Evolutionary conservation across 768 basidiomycete genomes (phyloP).

Genomic region (Lentinula sp.): DNA sequence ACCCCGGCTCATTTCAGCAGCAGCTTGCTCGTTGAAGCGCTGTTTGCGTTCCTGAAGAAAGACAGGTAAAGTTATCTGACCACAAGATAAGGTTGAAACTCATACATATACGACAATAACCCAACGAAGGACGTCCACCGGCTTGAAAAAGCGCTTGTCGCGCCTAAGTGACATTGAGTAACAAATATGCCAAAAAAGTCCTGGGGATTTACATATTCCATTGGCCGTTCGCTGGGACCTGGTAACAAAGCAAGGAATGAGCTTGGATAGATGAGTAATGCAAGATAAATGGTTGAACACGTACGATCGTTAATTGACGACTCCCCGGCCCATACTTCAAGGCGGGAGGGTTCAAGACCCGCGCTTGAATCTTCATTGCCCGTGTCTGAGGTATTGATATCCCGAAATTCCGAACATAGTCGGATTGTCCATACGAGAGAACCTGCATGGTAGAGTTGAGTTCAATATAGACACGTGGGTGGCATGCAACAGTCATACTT

Average conservation of each 20-base stretch:
- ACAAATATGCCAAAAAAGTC: neutral
- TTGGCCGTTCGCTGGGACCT: constrained; percentile 60
- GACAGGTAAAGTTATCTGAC: neutral
- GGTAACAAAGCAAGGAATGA: neutral
- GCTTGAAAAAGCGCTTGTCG: constrained; percentile 62
- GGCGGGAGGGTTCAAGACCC: constrained; percentile 58
- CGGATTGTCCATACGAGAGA: constrained; percentile 64
- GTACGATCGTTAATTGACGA: constrained; percentile 51
- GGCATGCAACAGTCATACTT: constrained; percentile 25
- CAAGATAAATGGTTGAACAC: constrained; percentile 15
- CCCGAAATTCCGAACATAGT: constrained; percentile 71
- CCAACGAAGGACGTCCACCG: constrained; percentile 52
- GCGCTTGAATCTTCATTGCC: constrained; percentile 54
- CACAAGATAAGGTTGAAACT: neutral
- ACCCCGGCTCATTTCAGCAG: constrained; percentile 51
- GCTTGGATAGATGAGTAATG: neutral
- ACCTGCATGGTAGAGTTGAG: constrained; percentile 28
- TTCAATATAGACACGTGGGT: neutral
- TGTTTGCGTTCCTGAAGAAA: constrained; percentile 21
- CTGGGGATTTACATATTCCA: constrained; percentile 66
- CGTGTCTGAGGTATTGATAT: constrained; percentile 50
- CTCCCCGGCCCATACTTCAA: constrained; percentile 60
- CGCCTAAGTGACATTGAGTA: constrained; percentile 38
- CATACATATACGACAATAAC: constrained; percentile 14
- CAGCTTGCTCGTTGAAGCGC: constrained; percentile 47